phyloP scores from a whole-genome alignment of 2,329 filamentous ascomycete genomes.

The Penicillium sp. region DNA sequence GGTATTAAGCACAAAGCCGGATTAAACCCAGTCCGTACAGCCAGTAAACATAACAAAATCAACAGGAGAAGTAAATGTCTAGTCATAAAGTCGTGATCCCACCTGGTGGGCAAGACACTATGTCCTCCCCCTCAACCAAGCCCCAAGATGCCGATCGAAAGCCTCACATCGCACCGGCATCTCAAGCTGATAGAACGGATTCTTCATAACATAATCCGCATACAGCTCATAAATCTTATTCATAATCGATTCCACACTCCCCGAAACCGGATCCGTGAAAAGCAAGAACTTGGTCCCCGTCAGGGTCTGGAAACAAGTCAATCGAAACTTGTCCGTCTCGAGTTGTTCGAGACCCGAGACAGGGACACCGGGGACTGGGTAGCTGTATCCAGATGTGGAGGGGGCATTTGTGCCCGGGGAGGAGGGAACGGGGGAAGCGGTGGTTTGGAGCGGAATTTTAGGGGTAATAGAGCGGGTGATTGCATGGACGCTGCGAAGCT shows the following conservation, averaged over 20 bases:
- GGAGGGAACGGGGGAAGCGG: slow-evolving; percentile 19
- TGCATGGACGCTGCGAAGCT: slow-evolving; percentile 58
- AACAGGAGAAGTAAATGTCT: slow-evolving; percentile 19
- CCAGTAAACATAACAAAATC: slow-evolving; percentile 4
- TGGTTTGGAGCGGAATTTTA: slow-evolving; percentile 40
- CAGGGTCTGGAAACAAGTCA: slow-evolving; percentile 93
- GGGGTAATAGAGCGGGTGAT: slow-evolving; percentile 60
- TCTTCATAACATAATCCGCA: slow-evolving; percentile 98
- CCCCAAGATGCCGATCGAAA: slow-evolving; percentile 83
- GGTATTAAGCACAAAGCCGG: slow-evolving; percentile 20
- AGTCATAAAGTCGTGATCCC: slow-evolving; percentile 25
- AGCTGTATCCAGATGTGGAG: slow-evolving; percentile 26
- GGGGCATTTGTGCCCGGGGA: slow-evolving; percentile 22
- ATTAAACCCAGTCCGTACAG: background rate
- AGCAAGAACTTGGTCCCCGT: slow-evolving; percentile 95
- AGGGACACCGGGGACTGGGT: slow-evolving; percentile 34
- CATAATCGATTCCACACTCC: slow-evolving; percentile 79
- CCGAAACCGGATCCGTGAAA: slow-evolving; percentile 87
- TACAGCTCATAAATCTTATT: slow-evolving; percentile 91
- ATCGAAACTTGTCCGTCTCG: slow-evolving; percentile 88
- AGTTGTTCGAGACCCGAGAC: slow-evolving; percentile 80
- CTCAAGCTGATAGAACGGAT: slow-evolving; percentile 96
- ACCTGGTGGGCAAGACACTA: slow-evolving; percentile 32
- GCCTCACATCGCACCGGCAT: slow-evolving; percentile 96
- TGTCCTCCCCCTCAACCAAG: slow-evolving; percentile 68